Evolutionary conservation across 805 yeast species (phyloP).

Genomic region (Ogataea haglerorum): DNA sequence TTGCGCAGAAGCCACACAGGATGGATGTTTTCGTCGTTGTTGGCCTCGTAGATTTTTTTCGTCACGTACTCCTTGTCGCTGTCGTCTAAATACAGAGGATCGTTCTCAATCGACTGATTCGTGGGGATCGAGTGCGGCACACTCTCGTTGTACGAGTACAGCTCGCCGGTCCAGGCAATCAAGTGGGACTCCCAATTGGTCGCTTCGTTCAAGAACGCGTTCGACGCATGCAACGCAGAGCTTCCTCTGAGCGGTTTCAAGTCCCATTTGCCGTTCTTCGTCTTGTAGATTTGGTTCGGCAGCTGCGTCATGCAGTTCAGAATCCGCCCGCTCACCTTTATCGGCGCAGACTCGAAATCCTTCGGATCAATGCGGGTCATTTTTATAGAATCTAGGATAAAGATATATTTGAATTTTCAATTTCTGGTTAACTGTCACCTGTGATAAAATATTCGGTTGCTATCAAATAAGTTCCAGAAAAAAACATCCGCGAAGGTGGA

Average conservation of each 20-base stretch:
- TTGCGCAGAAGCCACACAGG: conserved; percentile 87
- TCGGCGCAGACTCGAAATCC: conserved; percentile 24
- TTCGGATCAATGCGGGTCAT: conserved; percentile 13
- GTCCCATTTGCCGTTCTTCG: conserved; percentile 46
- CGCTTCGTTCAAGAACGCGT: conserved; percentile 57
- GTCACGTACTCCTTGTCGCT: conserved; percentile 54
- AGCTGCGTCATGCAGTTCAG: conserved; percentile 64
- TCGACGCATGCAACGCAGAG: conserved; percentile 77
- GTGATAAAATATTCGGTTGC: background rate
- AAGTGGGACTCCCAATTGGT: conserved; percentile 85
- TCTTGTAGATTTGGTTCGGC: conserved; percentile 56
- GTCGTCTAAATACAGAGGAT: conserved; percentile 58
- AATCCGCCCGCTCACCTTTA: conserved; percentile 59
- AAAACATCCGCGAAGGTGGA: conserved; percentile 4
- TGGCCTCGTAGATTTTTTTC: conserved; percentile 41
- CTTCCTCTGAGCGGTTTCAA: conserved; percentile 72
- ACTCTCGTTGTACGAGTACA: conserved; percentile 35
- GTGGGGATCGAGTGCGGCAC: conserved; percentile 26
- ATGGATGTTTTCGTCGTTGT: conserved; percentile 53
- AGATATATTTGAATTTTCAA: no score
- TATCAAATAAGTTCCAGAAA: conserved; percentile 10
- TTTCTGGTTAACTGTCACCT: no score
- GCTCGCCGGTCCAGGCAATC: conserved; percentile 96
- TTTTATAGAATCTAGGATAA: background rate
- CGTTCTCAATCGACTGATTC: conserved; percentile 40